Conservation (phyloP, 1,139 yeast genomes). For the Magnusiomyces clavatus region DNA sequence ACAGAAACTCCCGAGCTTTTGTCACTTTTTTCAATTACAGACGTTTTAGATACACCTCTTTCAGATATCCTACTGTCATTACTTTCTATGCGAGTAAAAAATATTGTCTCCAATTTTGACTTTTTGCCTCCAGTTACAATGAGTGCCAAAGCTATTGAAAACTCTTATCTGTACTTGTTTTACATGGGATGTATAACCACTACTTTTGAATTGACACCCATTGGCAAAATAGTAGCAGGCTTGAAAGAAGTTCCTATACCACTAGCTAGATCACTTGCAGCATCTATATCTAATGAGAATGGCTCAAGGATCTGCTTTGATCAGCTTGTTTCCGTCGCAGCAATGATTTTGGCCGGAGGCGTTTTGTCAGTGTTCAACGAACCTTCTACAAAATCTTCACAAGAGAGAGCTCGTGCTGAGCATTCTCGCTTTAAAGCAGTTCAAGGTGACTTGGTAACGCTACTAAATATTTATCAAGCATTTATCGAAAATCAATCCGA, state of each 20-base stretch:
- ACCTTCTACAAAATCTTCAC: conserved; percentile 64
- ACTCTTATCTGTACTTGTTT: conserved; percentile 28
- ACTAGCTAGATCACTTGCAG: background rate
- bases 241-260: background rate
- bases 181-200: conserved; percentile 71
- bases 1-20: conserved; percentile 64
- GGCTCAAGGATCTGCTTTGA: conserved; percentile 47
- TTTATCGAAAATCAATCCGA: conserved; percentile 29
- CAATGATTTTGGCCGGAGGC: conserved; percentile 66
- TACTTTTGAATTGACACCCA: conserved; percentile 66
- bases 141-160: background rate
- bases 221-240: background rate
- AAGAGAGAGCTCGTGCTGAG: conserved; percentile 49
- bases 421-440: conserved; percentile 63
- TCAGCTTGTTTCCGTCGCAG: conserved; percentile 71
- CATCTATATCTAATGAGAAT: background rate
- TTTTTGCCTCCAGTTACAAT: conserved; percentile 1
- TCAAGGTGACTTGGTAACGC: conserved; percentile 83
- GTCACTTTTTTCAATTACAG: background rate
- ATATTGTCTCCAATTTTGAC: background rate
- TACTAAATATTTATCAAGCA: conserved; percentile 70
- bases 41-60: conserved; percentile 46
- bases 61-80: conserved; percentile 47
- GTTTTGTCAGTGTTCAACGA: conserved; percentile 69
- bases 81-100: background rate